Conservation (phyloP, 371 early-diverging fungal genomes). For the Syncephalis fuscata region DNA sequence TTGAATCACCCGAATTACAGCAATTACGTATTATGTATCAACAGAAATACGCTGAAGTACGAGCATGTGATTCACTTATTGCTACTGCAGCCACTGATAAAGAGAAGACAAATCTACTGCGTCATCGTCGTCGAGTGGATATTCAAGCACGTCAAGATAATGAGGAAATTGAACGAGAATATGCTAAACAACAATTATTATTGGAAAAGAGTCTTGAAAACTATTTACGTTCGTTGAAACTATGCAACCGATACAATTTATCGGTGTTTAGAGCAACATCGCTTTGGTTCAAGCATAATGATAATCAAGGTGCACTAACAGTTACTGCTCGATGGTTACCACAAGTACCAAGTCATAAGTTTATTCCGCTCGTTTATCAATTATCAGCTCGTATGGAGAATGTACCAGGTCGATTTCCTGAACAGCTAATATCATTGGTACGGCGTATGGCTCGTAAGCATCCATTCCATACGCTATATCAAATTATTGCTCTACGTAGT, state of each 20-base stretch:
- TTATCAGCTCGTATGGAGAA: background rate
- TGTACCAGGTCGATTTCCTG: background rate
- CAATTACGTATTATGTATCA: background rate
- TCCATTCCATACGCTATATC: background rate
- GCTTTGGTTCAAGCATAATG: background rate
- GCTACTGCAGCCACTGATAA: background rate
- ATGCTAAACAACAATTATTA: background rate
- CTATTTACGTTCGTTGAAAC: background rate
- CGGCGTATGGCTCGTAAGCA: background rate
- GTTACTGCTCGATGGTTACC: background rate
- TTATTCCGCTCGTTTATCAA: background rate
- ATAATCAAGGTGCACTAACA: background rate
- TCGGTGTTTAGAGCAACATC: background rate
- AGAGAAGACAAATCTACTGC: background rate
- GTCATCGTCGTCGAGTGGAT: background rate
- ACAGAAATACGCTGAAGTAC: background rate
- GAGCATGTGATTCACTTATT: background rate
- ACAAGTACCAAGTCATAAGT: background rate
- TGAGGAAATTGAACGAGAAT: background rate
- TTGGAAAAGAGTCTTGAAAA: background rate
- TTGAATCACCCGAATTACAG: background rate
- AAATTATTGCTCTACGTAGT: background rate
- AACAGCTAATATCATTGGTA: background rate
- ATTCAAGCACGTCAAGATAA: background rate
- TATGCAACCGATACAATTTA: background rate